Base-by-base conservation (phyloP, 1,284 basidiomycete species). In the Irpex sp. region DNA sequence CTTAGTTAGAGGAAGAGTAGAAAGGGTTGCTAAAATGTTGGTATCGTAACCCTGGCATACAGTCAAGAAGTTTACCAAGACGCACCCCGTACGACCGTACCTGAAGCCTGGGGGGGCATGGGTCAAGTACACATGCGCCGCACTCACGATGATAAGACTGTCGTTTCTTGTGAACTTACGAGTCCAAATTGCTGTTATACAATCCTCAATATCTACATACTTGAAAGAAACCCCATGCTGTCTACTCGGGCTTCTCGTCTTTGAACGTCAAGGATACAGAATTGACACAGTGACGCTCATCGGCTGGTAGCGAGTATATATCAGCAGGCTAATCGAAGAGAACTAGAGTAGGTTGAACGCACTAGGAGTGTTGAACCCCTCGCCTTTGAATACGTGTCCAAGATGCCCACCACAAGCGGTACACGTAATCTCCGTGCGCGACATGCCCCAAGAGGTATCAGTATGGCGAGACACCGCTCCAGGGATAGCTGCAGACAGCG, bases 341-440 rank as follows among this genome's bases (percentile, higher is more conserved):
- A 9, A 19, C 39, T 6, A 61, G 26, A 58, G 35, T 47, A 2
- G 36, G 17, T 6, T 7, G 4, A 13, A 72, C 78, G 21, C 71
- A 92, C 91, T 92, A 5, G 91, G 90, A 0, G 85, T 91, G 5
- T 75, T 62, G 73, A 83, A 92, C 2, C 92, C 90, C 76, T 97
- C 95, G 36, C 95, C 95, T 71, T 89, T 91, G 82, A 97, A 98
- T 58, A 97, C 92, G 71, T 97, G 95, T 1, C 95, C 95, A 9
- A 97, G 81, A 73, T 97, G 95, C 1, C 95, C 93, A 11, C 93
- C 94, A 68, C 95, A 97, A 0, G 89, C 88, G 11, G 88, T 83
- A 72, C 92, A 94, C 21, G 85, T 90, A 57, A 95, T 94, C 75
- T 94, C 92, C 5, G 78, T 92, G 63, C 91, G 83, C 8, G 72